Evolutionary conservation across 805 yeast species (phyloP), one percentile per base, ranked within the genome.

Genomic region (Cephaloascus albidus): DNA sequence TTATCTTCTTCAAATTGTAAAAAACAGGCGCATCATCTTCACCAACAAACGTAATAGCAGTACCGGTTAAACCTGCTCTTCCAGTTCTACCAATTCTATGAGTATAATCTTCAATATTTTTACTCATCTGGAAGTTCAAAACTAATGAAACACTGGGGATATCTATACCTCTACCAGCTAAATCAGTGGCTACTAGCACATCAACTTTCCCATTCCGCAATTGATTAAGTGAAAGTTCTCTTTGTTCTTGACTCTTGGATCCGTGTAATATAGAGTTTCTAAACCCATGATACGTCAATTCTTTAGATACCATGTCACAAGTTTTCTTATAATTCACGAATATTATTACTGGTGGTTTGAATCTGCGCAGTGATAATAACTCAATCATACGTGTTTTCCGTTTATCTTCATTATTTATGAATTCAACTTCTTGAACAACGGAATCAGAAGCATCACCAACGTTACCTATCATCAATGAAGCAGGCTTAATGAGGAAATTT

Each of bases 31-130:
- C 57, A 48, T 83, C 89, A 3, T 68, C 69, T 10, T 70, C 70
- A 40, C 74, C 76, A 45, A 88, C 56, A 46, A 85, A 84, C 0
- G 96, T 83, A 10, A 80, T 65, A 3, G 96, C 82, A 8, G 72
- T 66, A 35, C 98, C 98, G 4, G 54, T 55, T 36, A 74, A 76
- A 0, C 97, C 97, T 0, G 96, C 97, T 58, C 98, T 76, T 31
- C 97, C 98, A 0, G 98, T 90, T 61, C 98, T 78, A 41, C 98
- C 98, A 38, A 90, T 82, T 53, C 97, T 72, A 60, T 90, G 98
- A 16, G 90, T 75, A 50, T 88, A 90, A 43, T 83, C 89, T 45
- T 88, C 96, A 35, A 88, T 74, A 27, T 69, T 68, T 45, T 70
- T 74, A 8, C 88, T 63, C 89, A 89, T 81, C 49, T 90, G 96